phyloP scores from a whole-genome alignment of 108 stramenopile genomes.

The Cylindrotheca fusiformis region DNA sequence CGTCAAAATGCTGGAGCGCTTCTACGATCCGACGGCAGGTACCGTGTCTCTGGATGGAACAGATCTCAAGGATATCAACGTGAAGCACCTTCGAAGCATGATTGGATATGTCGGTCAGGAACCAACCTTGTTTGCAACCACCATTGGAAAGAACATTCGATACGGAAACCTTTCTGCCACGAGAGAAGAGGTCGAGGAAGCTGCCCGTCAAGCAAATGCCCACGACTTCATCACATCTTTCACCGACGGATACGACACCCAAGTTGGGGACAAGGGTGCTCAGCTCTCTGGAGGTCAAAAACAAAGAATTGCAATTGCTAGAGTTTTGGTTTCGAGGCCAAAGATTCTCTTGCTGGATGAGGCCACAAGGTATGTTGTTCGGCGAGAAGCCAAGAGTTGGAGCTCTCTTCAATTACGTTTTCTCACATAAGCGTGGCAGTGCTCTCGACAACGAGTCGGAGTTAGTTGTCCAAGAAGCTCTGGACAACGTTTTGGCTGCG shows the following conservation, averaged over 20 bases:
- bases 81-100: constrained; percentile 62
- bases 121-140: constrained; percentile 82
- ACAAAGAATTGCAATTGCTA: constrained; percentile 91
- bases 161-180: constrained; percentile 73
- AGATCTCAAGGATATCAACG: constrained; percentile 63
- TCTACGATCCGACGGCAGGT: constrained; percentile 81
- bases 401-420: too few relatives aligned
- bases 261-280: constrained; percentile 58
- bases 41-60: constrained; percentile 71
- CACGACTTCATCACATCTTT: constrained; percentile 78
- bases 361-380: constrained; percentile 48
- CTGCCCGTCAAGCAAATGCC: constrained; percentile 89
- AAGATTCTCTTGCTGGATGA: constrained; percentile 86
- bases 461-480: constrained; percentile 81
- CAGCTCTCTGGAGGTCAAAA: constrained; percentile 90
- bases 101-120: constrained; percentile 77
- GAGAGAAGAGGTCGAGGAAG: constrained; percentile 71
- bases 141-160: constrained; percentile 89
- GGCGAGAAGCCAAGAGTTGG: too few relatives aligned
- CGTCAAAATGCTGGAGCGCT: constrained; percentile 59
- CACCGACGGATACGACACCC: constrained; percentile 77
- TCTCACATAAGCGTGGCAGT: constrained; percentile 38
- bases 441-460: constrained; percentile 76
- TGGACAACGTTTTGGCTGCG: constrained; percentile 63
- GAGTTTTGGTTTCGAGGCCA: constrained; percentile 75